Evolutionary conservation across 1,139 yeast species (phyloP).

Genomic region (Nakaseomyces delphensis): DNA sequence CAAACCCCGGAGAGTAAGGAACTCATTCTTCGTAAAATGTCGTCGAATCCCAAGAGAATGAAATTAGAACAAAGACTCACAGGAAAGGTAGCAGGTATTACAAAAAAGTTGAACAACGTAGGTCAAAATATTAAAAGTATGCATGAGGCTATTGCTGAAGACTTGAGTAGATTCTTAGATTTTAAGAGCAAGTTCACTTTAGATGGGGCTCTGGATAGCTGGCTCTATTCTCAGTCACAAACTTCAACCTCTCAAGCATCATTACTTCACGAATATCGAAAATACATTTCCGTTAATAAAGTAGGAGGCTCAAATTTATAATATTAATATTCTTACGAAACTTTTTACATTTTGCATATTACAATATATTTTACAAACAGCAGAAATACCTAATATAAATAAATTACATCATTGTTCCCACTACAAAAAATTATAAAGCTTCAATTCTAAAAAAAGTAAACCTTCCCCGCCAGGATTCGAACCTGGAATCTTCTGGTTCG

Average conservation of each 20-base stretch:
- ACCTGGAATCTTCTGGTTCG: constrained; percentile 93
- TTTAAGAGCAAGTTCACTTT: constrained; percentile 39
- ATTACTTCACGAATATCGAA: not conserved
- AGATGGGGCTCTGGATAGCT: constrained; percentile 28
- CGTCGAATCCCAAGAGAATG: constrained; percentile 27
- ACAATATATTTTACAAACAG: no score
- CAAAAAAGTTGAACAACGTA: constrained; percentile 12
- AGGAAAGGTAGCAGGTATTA: constrained; percentile 22
- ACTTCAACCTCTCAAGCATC: not conserved
- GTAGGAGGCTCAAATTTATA: not conserved
- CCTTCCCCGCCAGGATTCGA: constrained; percentile 95
- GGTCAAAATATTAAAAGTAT: constrained; percentile 22
- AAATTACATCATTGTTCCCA: no score
- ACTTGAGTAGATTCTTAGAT: constrained; percentile 48
- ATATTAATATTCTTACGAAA: constrained; percentile 5
- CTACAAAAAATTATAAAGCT: no score
- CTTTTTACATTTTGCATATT: no score
- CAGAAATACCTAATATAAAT: no score
- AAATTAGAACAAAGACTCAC: constrained; percentile 32
- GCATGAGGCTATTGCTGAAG: constrained; percentile 57
- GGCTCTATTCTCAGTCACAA: constrained; percentile 13
- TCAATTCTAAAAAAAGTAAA: constrained; percentile 31
- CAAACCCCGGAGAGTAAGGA: constrained; percentile 1
- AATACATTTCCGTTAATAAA: no score
- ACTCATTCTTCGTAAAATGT: not conserved